Base-by-base conservation (phyloP, 208 protist genomes). In the Trypanosoma lewisi region DNA sequence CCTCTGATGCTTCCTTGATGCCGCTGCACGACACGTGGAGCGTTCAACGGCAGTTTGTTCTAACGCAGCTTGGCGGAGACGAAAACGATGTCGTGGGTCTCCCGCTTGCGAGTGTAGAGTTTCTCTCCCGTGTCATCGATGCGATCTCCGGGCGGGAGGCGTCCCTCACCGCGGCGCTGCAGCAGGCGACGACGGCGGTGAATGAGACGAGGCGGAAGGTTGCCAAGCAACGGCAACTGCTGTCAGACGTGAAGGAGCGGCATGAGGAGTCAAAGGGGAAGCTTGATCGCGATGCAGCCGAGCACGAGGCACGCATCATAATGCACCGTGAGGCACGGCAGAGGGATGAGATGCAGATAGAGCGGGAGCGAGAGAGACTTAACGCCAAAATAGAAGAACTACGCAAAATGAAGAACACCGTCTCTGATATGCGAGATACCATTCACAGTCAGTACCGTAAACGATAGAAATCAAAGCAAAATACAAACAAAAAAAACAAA, bases 381-480 rank as follows among this genome's bases (percentile, higher is more conserved):
- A 48, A 78, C 2, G 61, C 77, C 11, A 74, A 78, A 27, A 73
- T 77, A 39, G 70, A 73, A 27, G 70, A 83, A 58, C 68, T 92
- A 28, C 54, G 45, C 27, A 59, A 61, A 23, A 63, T 81, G 30
- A 61, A 80, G 42, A 60, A 67, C 11, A 62, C 12, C 16, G 70
- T 95, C 6, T 80, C 83, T 2, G 25, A 51, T 0, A 67, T 95
- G 12, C 81, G 81, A 51, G 53, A 59, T 0, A 69, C 64, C 60
- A 92, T 95, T 65, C 73, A 85, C 70, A 78, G 77, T 56, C 75
- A 87, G 42, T 91, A 82, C 60, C 61, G 68, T 31, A 59, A 56
- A 41, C 51, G 71, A 30, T 65, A 48, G 53, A 47, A 23, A 6
- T 51, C 41, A 34, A 11, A 47, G 8, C 27, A 27, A 48, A 21